Base-by-base conservation (phyloP, 208 protist genomes). In the Acanthamoeba quina region DNA sequence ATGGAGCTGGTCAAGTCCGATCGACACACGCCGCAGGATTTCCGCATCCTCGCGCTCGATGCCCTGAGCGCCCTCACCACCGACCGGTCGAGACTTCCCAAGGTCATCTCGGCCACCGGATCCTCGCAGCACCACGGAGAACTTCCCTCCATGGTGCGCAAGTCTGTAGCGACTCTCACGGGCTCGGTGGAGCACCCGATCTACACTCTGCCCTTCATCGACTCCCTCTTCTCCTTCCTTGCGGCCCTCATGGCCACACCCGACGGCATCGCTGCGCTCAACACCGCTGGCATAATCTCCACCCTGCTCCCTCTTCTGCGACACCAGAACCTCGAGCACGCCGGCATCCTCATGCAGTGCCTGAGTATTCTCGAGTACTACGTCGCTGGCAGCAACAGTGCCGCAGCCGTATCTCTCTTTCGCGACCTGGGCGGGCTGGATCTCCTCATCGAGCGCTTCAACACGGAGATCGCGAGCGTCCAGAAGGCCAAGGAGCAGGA, bases 121-220 rank as follows among this genome's bases (percentile, higher is more conserved):
- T 80, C 47, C 26, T 34, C 88, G 47, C 88, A 92, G 88, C 88
- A 92, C 62, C 88, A 92, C 68, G 88, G 88, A 74, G 88, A 92
- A 15, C 41, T 92, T 37, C 88, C 88, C 31, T 92, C 88, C 9
- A 92, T 92, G 88, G 68, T 92, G 49, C 41, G 66, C 34, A 92
- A 92, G 62, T 41, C 47, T 11, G 64, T 92, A 6, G 88, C 88
- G 13, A 92, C 88, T 6, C 68, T 92, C 7, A 92, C 88, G 19
- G 66, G 88, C 31, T 92, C 88, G 13, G 66, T 92, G 58, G 64
- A 92, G 68, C 88, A 92, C n/a, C 88, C 88, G 5, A 58, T 92
- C 88, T 92, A 60, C 88, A 92, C 88, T 17, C 58, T 92, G 58
- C 64, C 88, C 19, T 92, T 92, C 44, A 78, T 92, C 44, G 88